Evolutionary conservation across 2,329 filamentous ascomycete species (phyloP).

Genomic region (Phoma sp.): DNA sequence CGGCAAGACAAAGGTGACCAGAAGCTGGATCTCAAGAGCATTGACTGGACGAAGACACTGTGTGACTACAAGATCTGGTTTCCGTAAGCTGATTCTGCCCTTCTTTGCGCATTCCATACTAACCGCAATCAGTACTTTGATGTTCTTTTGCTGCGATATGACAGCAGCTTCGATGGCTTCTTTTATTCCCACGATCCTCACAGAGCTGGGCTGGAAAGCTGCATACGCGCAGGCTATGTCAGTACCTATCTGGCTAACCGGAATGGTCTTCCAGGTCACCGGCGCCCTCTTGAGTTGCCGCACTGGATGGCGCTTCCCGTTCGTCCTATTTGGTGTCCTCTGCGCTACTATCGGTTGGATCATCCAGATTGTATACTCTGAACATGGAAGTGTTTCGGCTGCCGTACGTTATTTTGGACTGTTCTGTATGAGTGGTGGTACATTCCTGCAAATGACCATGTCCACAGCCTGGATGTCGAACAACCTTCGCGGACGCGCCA

Average conservation of each 20-base stretch:
- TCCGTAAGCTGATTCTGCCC: slow-evolving; percentile 59
- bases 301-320: slow-evolving; percentile 39
- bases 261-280: slow-evolving; percentile 34
- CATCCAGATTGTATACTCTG: slow-evolving; percentile 55
- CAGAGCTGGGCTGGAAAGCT: slow-evolving; percentile 41
- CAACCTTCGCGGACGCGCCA: slow-evolving; percentile 49
- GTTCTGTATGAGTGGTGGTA: slow-evolving; percentile 43
- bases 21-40: slow-evolving; percentile 54
- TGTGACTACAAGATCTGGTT: slow-evolving; percentile 63
- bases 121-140: slow-evolving; percentile 28
- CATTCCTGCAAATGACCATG: slow-evolving; percentile 62
- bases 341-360: slow-evolving; percentile 58
- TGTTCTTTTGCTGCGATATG: slow-evolving; percentile 47
- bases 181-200: slow-evolving; percentile 46
- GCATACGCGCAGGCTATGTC: slow-evolving; percentile 43
- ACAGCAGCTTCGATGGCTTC: slow-evolving; percentile 40
- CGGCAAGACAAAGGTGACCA: slow-evolving; percentile 56
- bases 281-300: slow-evolving; percentile 33
- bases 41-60: slow-evolving; percentile 56
- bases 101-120: slow-evolving; percentile 22
- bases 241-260: slow-evolving; percentile 44
- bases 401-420: slow-evolving; percentile 56
- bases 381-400: slow-evolving; percentile 54
- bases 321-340: slow-evolving; percentile 35
- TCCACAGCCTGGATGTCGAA: slow-evolving; percentile 61